phyloP scores from a whole-genome alignment of 331 rosid species.

The Rhamnella rubrinervis region DNA sequence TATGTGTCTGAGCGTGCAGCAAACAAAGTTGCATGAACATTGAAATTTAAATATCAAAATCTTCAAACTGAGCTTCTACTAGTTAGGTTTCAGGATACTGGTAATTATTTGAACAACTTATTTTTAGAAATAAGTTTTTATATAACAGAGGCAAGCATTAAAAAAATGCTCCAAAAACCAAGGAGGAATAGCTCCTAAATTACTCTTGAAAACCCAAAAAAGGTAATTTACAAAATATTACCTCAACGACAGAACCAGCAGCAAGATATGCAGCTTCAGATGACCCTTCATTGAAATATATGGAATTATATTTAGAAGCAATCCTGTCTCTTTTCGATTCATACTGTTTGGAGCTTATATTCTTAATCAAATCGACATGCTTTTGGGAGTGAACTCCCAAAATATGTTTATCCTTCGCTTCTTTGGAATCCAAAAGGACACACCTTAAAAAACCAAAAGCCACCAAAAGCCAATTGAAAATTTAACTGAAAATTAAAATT shows the following conservation, averaged over 20 bases:
- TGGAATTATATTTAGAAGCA: slow-evolving; percentile 52
- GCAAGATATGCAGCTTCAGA: slow-evolving; percentile 92
- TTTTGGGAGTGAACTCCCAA: slow-evolving; percentile 59
- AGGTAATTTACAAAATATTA: slow-evolving; percentile 16
- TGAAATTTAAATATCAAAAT: no score
- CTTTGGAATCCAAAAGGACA: slow-evolving; percentile 68
- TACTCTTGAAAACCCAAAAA: not conserved
- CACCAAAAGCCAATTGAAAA: not conserved
- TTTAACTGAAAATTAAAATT: not conserved
- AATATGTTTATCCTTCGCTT: slow-evolving; percentile 61
- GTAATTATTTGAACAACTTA: no score
- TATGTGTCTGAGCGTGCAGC: not conserved
- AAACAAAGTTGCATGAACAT: not conserved
- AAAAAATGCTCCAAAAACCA: not conserved
- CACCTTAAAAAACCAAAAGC: slow-evolving; percentile 56
- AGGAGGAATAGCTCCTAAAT: not conserved
- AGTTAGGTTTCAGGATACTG: no score
- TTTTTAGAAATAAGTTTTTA: no score
- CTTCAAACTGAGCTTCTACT: no score
- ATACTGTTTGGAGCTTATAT: slow-evolving; percentile 55
- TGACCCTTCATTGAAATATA: slow-evolving; percentile 81
- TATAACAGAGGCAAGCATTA: no score
- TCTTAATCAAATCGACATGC: slow-evolving; percentile 66
- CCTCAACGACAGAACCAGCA: slow-evolving; percentile 82
- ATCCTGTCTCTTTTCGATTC: slow-evolving; percentile 43